Evolutionary conservation across 176 grass and related monocot genomes (phyloP).

Genomic region (Juncus effusus): DNA sequence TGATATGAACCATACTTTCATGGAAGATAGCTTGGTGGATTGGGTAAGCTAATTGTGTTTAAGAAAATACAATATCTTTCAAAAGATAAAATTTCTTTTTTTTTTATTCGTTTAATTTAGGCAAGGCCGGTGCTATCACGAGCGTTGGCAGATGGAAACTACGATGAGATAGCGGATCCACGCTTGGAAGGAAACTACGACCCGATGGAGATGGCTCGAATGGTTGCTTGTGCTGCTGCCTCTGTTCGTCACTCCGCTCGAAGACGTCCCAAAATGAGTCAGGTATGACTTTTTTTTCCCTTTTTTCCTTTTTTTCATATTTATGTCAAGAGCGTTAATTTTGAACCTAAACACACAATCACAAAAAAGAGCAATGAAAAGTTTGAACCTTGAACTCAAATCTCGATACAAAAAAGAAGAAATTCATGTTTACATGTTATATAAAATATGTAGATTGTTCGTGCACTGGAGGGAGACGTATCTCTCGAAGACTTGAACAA

Average conservation of each 20-base stretch:
- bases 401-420: too few species aligned
- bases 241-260: constrained; percentile 52
- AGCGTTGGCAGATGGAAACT: constrained; percentile 57
- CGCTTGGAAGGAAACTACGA: constrained; percentile 48
- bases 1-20: constrained; percentile 28
- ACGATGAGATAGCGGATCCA: constrained; percentile 47
- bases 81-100: neutral
- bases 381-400: too few species aligned
- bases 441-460: constrained; percentile 41
- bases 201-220: constrained; percentile 52
- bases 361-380: too few species aligned
- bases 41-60: constrained; percentile 37
- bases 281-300: constrained; percentile 27
- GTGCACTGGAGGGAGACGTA: constrained; percentile 58
- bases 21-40: constrained; percentile 60
- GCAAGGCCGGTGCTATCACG: constrained; percentile 47
- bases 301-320: constrained; percentile 3
- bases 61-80: too few species aligned
- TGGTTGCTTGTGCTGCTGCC: constrained; percentile 46
- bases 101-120: constrained; percentile 15
- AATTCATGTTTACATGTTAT: neutral
- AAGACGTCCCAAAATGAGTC: constrained; percentile 68
- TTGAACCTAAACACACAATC: neutral
- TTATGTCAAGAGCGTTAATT: neutral
- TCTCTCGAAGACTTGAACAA: constrained; percentile 65